Base-by-base conservation (phyloP, 1,284 basidiomycete genomes). In the Ceratobasidium sp. region DNA sequence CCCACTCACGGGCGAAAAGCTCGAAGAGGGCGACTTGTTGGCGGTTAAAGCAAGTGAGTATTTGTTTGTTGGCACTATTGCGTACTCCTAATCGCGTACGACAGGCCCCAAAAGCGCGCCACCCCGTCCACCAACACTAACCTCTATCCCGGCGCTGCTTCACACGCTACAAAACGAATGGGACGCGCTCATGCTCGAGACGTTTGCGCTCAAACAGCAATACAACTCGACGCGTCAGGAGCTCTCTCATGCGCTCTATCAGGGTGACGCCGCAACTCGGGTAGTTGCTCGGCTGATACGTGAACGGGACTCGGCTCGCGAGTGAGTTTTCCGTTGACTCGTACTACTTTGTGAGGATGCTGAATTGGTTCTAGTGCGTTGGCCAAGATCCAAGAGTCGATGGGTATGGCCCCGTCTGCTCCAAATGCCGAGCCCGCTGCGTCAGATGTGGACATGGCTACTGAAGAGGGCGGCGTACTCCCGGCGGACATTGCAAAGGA, bases 241-340 rank as follows among this genome's bases (percentile, higher is more conserved):
- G 80, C 85, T 99, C 64, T 97, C 95, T 77, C 96, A 98, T 81
- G 91, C 97, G 8, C 86, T 99, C 39, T 99, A 99, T 79, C 87
- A 93, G 72, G 94, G 97, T 79, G 97, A 99, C 80, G 97, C 97
- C 8, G 95, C 96, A n/a, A 95, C 90, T 77, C 90, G 97, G 77
- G 97, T 98, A 58, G 91, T 98, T 73, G 97, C 97, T 65, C 89
- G 97, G 80, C 86, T 99, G 74, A 90, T 98, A 78, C 88, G 91
- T 77, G 97, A 99, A 82, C 88, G 97, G 74, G 96, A 99, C 79
- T 93, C 96, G 77, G 95, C 97, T n/a, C 84, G 97, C 87, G 94
- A 97, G 93, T 96, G 81, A 78, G 93, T 89, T 18, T 32, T 57
- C 21, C 32, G 46, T 1, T 71, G 77, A 36, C n/a, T 14, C 39